Percentiles rank a stretch among this genome's conserved stretches.
phyloP scores from a whole-genome alignment of 2,329 filamentous ascomycete species.

The Pseudocercospora eumusae region DNA sequence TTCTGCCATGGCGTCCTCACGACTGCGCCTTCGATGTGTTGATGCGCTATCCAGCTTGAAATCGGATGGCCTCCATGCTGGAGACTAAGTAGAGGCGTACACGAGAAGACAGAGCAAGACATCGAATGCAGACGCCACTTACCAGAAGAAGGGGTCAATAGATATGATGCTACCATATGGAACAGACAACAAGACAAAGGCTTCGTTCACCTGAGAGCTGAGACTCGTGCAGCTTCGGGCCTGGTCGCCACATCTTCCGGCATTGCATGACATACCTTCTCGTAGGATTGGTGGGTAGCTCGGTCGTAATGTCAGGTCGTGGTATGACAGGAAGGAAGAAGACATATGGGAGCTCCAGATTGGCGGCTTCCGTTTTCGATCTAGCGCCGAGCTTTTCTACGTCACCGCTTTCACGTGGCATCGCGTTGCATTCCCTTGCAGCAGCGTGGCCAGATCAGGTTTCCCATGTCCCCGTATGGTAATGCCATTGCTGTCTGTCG shows the following conservation, averaged over 20 bases:
- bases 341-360: not conserved
- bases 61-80: not conserved
- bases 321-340: too few relatives aligned
- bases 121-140: slow-evolving; percentile 2
- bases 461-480: too few relatives aligned
- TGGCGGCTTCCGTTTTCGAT: not conserved
- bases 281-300: not conserved
- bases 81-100: not conserved
- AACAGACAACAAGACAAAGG: not conserved
- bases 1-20: slow-evolving; percentile 6
- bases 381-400: not conserved
- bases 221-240: too few relatives aligned
- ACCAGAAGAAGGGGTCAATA: slow-evolving; percentile 6
- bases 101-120: not conserved
- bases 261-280: not conserved
- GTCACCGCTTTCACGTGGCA: slow-evolving; percentile 4
- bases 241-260: not conserved
- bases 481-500: too few relatives aligned
- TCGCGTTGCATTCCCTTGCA: slow-evolving; percentile 6
- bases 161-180: not conserved
- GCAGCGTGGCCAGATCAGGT: slow-evolving; percentile 3
- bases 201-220: not conserved
- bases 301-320: not conserved
- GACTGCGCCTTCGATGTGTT: slow-evolving; percentile 1
- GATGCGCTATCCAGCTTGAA: not conserved